phyloP scores from a whole-genome alignment of 345 rosid genomes.

The Brassica rapa region DNA sequence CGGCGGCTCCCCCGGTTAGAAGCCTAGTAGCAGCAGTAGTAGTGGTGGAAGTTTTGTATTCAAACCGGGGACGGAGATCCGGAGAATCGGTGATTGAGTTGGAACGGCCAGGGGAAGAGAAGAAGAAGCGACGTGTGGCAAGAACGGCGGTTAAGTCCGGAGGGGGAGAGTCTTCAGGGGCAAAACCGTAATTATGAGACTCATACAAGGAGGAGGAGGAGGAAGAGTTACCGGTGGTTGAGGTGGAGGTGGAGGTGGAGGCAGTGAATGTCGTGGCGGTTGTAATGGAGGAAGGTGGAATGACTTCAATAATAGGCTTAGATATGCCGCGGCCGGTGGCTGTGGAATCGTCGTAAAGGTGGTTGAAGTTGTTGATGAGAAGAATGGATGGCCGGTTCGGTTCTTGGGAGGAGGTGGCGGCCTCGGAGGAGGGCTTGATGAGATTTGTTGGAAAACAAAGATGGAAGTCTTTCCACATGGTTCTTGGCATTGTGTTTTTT shows the following conservation, averaged over 20 bases:
- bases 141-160: conserved; percentile 69
- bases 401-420: conserved; percentile 28
- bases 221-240: conserved; percentile 19
- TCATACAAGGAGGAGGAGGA: conserved; percentile 24
- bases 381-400: conserved; percentile 27
- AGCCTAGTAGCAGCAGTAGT: conserved; percentile 14
- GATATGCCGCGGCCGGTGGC: conserved; percentile 9
- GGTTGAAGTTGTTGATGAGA: conserved; percentile 35
- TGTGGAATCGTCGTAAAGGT: conserved; percentile 19
- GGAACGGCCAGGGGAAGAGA: conserved; percentile 86
- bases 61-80: conserved; percentile 10
- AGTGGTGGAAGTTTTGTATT: conserved; percentile 11
- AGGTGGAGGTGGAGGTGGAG: conserved; percentile 26
- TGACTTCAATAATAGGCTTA: conserved; percentile 21
- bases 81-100: conserved; percentile 80
- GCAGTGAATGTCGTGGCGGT: conserved; percentile 27
- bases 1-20: conserved; percentile 57
- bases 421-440: conserved; percentile 9
- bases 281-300: conserved; percentile 21
- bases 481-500: conserved; percentile 27
- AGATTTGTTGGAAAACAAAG: conserved; percentile 39
- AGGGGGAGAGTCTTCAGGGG: conserved; percentile 34
- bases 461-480: conserved; percentile 39
- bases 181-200: conserved; percentile 15
- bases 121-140: conserved; percentile 89